Evolutionary conservation across 2,329 filamentous ascomycete genomes (phyloP), one percentile per base, ranked within the genome.

Genomic region (Dactylonectria macrodidyma): DNA sequence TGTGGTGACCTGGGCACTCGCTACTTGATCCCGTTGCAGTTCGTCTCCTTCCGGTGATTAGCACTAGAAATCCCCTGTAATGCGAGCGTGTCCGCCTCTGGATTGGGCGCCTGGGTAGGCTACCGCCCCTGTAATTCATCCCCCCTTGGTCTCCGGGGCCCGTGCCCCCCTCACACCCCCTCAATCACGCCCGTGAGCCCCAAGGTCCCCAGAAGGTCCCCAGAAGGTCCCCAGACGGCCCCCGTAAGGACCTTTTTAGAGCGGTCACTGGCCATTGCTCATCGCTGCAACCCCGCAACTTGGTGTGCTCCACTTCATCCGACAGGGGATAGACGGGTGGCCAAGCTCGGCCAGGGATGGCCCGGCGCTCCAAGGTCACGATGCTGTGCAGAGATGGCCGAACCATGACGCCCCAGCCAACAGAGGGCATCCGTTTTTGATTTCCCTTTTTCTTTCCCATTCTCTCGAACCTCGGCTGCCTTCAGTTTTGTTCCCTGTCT

Each of bases 361-460:
- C 62, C 68, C 67, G 73, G 61, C 59, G 60, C 60, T 59, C 52
- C 61, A 69, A 75, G 74, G 71, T 76, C 74, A 76, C 74, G 74
- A 76, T 76, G 74, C 71, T 76, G 64, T 72, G 69, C 71, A 70
- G 71, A 71, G 66, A 75, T 69, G 70, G 66, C 74, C 71, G 70
- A 76, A 75, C 74, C 74, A 76, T 76, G 74, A 75, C 74, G 71
- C 74, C 74, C 74, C 51, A 54, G 11, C 51, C 46, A 64, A 50
- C 59, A 59, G 71, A 68, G 73, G 71, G 68, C 68, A 73, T 72
- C 73, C 73, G 67, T 69, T 74, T 67, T 69, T 62, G 56, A 59
- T 65, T 69, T 67, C 68, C 56, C 60, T 68, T 66, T 66, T 68
- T 67, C 56, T 70, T 73, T 60, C 66, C 68, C 68, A 66, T 73